Percentiles rank a stretch among this genome's conserved stretches.
These are phyloP conservation scores for Leccinum proliferum DNA, from an alignment of 1,284 basidiomycete genomes.

Conservation along the genomic window DNA sequence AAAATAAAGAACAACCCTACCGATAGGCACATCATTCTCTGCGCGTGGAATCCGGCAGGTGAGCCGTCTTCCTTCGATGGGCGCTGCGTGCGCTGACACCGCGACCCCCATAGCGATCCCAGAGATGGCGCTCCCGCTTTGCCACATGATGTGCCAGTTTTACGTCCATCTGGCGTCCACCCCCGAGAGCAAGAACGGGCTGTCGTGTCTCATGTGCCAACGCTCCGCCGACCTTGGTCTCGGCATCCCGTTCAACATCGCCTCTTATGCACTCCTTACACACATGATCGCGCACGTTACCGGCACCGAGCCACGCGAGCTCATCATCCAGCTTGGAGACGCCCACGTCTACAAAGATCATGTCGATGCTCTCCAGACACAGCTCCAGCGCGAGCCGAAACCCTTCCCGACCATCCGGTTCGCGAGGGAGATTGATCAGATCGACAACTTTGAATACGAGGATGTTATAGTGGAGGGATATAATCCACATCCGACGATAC, in stretches of 20 bases:
- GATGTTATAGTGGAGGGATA: constrained; percentile 90
- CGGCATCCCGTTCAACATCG: constrained; percentile 98
- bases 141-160: constrained; percentile 99
- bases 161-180: constrained; percentile 82
- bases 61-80: too few relatives aligned
- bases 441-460: constrained; percentile 79
- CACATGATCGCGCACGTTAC: constrained; percentile 97
- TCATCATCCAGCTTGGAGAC: constrained; percentile 93
- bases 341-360: constrained; percentile 97
- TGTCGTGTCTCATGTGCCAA: constrained; percentile 97
- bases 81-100: too few relatives aligned
- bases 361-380: constrained; percentile 78
- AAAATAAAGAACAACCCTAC: constrained; percentile 95
- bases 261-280: constrained; percentile 93
- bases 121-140: constrained; percentile 95
- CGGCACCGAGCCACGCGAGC: constrained; percentile 79
- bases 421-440: constrained; percentile 55
- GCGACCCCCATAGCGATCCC: constrained; percentile 61
- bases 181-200: constrained; percentile 55
- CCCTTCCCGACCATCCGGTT: constrained; percentile 82
- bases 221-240: constrained; percentile 96
- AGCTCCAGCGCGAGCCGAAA: constrained; percentile 75
- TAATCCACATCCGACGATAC: constrained; percentile 53
- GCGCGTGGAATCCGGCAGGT: constrained; percentile 98
- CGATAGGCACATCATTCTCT: constrained; percentile 92